phyloP scores from a whole-genome alignment of 768 basidiomycete species.

The Phanerochaete carnosa region DNA sequence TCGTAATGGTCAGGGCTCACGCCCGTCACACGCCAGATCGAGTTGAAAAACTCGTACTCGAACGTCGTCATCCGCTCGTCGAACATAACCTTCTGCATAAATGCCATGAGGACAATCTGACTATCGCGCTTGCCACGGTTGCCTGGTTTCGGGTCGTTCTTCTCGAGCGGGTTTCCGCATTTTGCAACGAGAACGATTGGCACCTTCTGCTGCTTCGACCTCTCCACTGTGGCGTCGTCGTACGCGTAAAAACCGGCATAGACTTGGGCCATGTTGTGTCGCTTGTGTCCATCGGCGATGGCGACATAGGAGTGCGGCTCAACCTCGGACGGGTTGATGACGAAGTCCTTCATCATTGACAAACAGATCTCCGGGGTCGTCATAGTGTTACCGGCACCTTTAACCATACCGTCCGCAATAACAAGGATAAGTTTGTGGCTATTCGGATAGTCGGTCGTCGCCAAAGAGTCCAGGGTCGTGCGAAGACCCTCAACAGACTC shows the following conservation, averaged over 20 bases:
- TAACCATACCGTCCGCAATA: slow-evolving; percentile 98
- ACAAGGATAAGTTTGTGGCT: slow-evolving; percentile 94
- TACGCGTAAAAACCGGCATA: slow-evolving; percentile 98
- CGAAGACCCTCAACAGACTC: slow-evolving; percentile 95
- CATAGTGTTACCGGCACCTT: slow-evolving; percentile 85
- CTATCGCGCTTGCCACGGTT: slow-evolving; percentile 99
- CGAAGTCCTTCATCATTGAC: slow-evolving; percentile 95
- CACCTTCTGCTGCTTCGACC: slow-evolving; percentile 92
- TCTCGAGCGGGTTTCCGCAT: slow-evolving; percentile 88
- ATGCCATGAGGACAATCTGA: slow-evolving; percentile 96
- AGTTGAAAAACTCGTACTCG: slow-evolving; percentile 99
- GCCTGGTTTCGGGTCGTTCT: slow-evolving; percentile 88
- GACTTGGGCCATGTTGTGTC: slow-evolving; percentile 99
- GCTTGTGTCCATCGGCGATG: slow-evolving; percentile 99
- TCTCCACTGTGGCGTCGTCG: slow-evolving; percentile 85
- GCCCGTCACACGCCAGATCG: slow-evolving; percentile 92
- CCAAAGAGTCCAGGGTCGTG: slow-evolving; percentile 96
- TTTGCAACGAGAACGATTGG: slow-evolving; percentile 97
- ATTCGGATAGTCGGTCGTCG: slow-evolving; percentile 98
- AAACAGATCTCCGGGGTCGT: slow-evolving; percentile 94
- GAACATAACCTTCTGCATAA: slow-evolving; percentile 99
- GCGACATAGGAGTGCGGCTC: slow-evolving; percentile 96
- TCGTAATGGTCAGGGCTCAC: slow-evolving; percentile 96
- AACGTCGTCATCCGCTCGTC: slow-evolving; percentile 99
- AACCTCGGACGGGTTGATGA: slow-evolving; percentile 77